A percentile compares a stretch with the other conserved stretches of the same genome.
These are phyloP conservation scores for Kwoniella newhampshirensis DNA, from an alignment of 768 basidiomycete species.

Conservation along the genomic window DNA sequence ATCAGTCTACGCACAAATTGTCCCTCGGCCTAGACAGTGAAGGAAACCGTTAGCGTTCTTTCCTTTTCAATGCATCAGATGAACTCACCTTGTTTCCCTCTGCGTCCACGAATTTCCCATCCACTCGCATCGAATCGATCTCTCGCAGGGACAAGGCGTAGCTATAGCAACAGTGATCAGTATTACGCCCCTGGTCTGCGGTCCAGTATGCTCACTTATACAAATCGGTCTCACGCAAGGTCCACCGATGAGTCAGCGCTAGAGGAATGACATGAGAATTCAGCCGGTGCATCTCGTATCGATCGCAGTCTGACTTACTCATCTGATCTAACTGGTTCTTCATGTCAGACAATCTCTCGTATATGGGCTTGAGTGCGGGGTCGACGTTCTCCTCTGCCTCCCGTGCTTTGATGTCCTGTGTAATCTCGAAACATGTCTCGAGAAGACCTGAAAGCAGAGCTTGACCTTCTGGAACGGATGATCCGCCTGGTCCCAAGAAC, in stretches of 20 bases:
- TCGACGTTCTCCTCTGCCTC: conserved; percentile 77
- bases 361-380: conserved; percentile 81
- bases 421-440: conserved; percentile 94
- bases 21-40: conserved; percentile 62
- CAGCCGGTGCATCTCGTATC: not conserved
- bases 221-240: conserved; percentile 69
- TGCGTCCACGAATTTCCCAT: conserved; percentile 93
- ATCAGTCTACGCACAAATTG: conserved; percentile 74
- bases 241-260: conserved; percentile 95
- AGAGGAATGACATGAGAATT: not conserved
- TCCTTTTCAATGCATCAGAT: not conserved
- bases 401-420: conserved; percentile 89
- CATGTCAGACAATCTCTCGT: conserved; percentile 84
- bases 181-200: not conserved
- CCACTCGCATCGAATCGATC: conserved; percentile 94
- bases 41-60: not conserved
- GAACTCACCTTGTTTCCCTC: conserved; percentile 69
- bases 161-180: conserved; percentile 56
- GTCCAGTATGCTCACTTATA: conserved; percentile 50
- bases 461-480: conserved; percentile 82
- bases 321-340: conserved; percentile 84
- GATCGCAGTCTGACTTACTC: conserved; percentile 35
- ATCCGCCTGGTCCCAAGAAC: conserved; percentile 84
- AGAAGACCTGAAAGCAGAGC: conserved; percentile 86
- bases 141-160: conserved; percentile 90